Percentiles rank a stretch among this genome's conserved stretches.
These are phyloP conservation scores for Endocalyx cinctus DNA, from an alignment of 2,329 filamentous ascomycete genomes.

Conservation along the genomic window DNA sequence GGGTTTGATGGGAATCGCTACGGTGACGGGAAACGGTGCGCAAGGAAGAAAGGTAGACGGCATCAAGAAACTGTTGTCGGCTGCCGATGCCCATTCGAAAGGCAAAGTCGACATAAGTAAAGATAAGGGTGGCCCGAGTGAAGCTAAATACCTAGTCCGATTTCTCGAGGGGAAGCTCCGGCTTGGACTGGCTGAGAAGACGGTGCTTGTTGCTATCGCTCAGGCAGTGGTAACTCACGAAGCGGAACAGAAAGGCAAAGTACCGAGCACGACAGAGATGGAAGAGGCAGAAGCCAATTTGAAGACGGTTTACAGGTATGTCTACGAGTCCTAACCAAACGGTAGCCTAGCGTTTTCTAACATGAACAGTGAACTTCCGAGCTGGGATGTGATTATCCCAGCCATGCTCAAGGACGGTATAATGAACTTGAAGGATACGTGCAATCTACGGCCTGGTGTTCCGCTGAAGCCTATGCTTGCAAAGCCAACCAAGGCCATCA, in stretches of 20 bases:
- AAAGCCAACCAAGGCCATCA: constrained; percentile 97
- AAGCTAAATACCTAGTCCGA: constrained; percentile 89
- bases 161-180: constrained; percentile 93
- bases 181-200: constrained; percentile 86
- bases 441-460: constrained; percentile 88
- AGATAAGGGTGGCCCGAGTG: constrained; percentile 89
- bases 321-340: background rate
- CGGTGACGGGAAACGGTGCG: constrained; percentile 77
- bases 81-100: constrained; percentile 69
- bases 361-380: constrained; percentile 73
- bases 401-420: constrained; percentile 85
- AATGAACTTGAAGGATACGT: constrained; percentile 73
- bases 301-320: constrained; percentile 83
- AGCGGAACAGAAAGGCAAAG: constrained; percentile 62
- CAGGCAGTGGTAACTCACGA: constrained; percentile 87
- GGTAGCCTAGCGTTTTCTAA: constrained; percentile 1
- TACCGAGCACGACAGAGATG: constrained; percentile 70
- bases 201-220: constrained; percentile 81
- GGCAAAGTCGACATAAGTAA: constrained; percentile 86
- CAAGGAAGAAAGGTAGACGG: constrained; percentile 87
- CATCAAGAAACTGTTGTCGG: constrained; percentile 94
- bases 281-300: constrained; percentile 79
- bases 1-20: constrained; percentile 83
- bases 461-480: constrained; percentile 98
- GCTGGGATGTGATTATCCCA: constrained; percentile 92